Conservation (phyloP, 192 early-diverging fungal species). For the Polychytrium aggregatum region DNA sequence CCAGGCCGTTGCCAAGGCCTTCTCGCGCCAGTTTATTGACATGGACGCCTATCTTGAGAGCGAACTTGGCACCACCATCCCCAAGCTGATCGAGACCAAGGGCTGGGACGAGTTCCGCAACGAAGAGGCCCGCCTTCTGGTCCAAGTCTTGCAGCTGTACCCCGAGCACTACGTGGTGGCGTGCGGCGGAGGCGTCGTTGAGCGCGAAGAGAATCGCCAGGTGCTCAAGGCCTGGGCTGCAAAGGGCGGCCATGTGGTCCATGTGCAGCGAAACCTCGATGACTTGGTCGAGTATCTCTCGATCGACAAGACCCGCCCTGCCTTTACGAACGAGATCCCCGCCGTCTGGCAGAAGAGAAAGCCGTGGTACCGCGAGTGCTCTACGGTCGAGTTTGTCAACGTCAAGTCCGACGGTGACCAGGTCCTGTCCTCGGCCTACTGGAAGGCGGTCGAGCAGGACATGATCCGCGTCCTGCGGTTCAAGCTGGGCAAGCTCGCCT, state of each 20-base stretch:
- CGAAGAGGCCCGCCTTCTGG: constrained; percentile 62
- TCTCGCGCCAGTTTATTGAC: constrained; percentile 74
- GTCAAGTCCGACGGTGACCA: constrained; percentile 24
- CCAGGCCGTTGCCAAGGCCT: constrained; percentile 47
- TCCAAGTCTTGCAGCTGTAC: constrained; percentile 42
- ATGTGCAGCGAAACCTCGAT: constrained; percentile 69
- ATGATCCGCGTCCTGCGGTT: constrained; percentile 51
- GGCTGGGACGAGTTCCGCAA: constrained; percentile 85
- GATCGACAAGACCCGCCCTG: constrained; percentile 71
- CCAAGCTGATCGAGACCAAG: constrained; percentile 58
- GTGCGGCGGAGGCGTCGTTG: constrained; percentile 94
- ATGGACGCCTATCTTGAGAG: constrained; percentile 75
- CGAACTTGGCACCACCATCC: constrained; percentile 58
- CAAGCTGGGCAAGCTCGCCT: constrained; percentile 13
- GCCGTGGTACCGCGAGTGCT: constrained; percentile 65
- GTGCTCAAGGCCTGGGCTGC: constrained; percentile 50
- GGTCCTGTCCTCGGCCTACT: constrained; percentile 34
- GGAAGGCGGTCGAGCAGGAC: constrained; percentile 66
- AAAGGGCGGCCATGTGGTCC: constrained; percentile 48
- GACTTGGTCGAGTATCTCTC: constrained; percentile 71
- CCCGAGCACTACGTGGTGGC: constrained; percentile 62
- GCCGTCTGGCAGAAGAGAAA: constrained; percentile 69
- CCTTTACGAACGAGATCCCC: constrained; percentile 67
- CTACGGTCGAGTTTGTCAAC: constrained; percentile 73
- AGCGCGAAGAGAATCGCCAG: constrained; percentile 57